Conservation (phyloP, 805 yeast species). For the Debaryomyces tyrocola region DNA sequence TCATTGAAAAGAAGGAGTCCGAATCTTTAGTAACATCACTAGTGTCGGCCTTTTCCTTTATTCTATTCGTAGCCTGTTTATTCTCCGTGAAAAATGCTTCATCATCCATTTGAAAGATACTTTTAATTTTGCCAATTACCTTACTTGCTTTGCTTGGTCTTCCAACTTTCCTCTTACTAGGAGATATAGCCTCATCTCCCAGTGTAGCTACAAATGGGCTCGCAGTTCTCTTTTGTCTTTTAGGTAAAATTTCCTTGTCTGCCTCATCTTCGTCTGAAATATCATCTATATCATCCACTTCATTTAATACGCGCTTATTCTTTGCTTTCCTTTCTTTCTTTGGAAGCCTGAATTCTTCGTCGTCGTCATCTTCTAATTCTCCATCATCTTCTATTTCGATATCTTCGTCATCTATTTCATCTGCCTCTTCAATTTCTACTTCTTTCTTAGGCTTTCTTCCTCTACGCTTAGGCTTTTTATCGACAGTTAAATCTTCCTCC, state of each 20-base stretch:
- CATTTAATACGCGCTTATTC: not conserved
- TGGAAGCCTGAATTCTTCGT: constrained; percentile 1
- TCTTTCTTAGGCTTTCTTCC: constrained; percentile 1
- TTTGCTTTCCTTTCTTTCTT: constrained; percentile 7
- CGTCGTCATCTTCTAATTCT: constrained; percentile 6
- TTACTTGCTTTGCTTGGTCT: constrained; percentile 27
- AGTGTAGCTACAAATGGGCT: not conserved
- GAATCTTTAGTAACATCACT: not conserved
- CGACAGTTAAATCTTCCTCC: constrained; percentile 18
- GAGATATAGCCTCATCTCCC: not conserved
- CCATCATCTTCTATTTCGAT: constrained; percentile 6
- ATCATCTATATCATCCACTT: not conserved
- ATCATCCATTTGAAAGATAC: constrained; percentile 37
- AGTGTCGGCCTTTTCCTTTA: not conserved
- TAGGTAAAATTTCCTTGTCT: not conserved
- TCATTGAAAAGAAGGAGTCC: constrained; percentile 4
- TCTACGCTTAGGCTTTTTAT: not conserved
- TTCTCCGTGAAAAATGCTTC: constrained; percentile 22
- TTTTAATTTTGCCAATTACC: constrained; percentile 27
- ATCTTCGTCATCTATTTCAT: constrained; percentile 10
- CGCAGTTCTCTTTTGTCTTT: not conserved
- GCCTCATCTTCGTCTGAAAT: not conserved
- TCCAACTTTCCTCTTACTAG: constrained; percentile 16
- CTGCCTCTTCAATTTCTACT: not conserved
- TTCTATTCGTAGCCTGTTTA: constrained; percentile 2